Percentiles rank a stretch among this genome's conserved stretches.
These are phyloP conservation scores for Lachancea dasiensis DNA, from an alignment of 805 yeast genomes.

Conservation along the genomic window DNA sequence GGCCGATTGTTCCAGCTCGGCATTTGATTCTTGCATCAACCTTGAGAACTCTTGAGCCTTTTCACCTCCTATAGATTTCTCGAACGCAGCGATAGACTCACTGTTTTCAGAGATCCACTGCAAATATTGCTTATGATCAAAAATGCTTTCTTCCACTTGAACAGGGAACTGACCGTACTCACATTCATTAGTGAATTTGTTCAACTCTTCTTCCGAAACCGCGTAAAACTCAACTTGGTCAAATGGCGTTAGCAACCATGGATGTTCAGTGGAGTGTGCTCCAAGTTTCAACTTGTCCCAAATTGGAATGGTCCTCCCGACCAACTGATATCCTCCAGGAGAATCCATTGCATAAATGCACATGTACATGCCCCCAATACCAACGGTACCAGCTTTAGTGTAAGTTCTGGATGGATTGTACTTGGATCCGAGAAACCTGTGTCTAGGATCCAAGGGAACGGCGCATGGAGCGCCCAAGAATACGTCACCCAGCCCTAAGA, in stretches of 20 bases:
- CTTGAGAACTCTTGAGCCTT: constrained; percentile 80
- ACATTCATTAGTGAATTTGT: constrained; percentile 61
- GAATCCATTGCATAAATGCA: constrained; percentile 92
- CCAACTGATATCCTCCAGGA: constrained; percentile 97
- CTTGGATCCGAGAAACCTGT: constrained; percentile 84
- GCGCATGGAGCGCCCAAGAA: constrained; percentile 98
- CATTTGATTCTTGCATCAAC: constrained; percentile 74
- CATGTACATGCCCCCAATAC: constrained; percentile 98
- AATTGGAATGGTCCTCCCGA: constrained; percentile 94
- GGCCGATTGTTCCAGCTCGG: constrained; percentile 57
- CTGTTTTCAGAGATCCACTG: constrained; percentile 71
- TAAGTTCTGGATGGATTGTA: constrained; percentile 94
- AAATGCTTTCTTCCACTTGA: constrained; percentile 67
- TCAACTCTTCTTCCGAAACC: constrained; percentile 79
- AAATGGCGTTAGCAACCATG: constrained; percentile 89
- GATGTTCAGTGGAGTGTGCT: constrained; percentile 52
- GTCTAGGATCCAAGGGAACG: constrained; percentile 95
- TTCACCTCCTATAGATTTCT: constrained; percentile 65
- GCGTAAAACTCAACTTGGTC: constrained; percentile 95
- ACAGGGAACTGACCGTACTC: constrained; percentile 76
- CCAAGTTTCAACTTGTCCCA: constrained; percentile 93
- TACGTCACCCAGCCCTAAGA: constrained; percentile 93
- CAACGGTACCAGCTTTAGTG: constrained; percentile 96
- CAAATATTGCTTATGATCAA: constrained; percentile 75
- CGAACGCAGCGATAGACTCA: constrained; percentile 65